These are phyloP conservation scores for Saccharomycopsis olivae DNA, from an alignment of 805 yeast species.

Conservation along the genomic window DNA sequence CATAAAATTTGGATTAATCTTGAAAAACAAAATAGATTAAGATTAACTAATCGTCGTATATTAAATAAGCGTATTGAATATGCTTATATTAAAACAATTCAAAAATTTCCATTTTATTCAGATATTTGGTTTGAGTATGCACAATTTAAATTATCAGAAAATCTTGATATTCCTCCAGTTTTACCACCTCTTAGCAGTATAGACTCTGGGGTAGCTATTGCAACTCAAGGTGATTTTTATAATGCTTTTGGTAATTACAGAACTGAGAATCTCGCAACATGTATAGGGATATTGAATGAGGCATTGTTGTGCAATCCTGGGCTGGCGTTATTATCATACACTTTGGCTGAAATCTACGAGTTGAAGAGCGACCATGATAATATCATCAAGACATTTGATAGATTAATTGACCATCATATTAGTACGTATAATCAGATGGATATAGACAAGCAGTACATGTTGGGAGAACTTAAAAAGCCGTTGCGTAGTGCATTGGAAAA, in stretches of 20 bases:
- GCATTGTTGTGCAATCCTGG: constrained; percentile 58
- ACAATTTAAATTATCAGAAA: constrained; percentile 24
- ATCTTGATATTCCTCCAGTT: not conserved
- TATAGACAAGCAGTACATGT: constrained; percentile 17
- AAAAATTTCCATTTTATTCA: constrained; percentile 51
- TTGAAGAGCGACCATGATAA: constrained; percentile 38
- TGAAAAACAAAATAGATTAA: constrained; percentile 65
- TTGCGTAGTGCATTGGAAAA: constrained; percentile 20
- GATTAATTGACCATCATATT: constrained; percentile 37
- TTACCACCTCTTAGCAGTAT: too few relatives aligned
- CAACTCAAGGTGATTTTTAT: not conserved
- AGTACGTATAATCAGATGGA: constrained; percentile 25
- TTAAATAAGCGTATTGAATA: constrained; percentile 51
- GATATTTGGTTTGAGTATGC: constrained; percentile 67
- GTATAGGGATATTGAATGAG: constrained; percentile 36
- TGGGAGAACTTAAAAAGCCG: constrained; percentile 21
- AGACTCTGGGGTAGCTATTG: not conserved
- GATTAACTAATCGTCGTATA: constrained; percentile 36
- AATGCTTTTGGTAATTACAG: constrained; percentile 3
- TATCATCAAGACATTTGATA: constrained; percentile 39
- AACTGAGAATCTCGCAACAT: constrained; percentile 6
- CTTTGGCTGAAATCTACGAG: constrained; percentile 63
- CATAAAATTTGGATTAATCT: constrained; percentile 58
- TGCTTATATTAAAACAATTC: constrained; percentile 62
- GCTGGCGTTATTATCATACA: constrained; percentile 56